Conservation (phyloP, 2,329 filamentous ascomycete species). For the Neopestalotiopsis clavispora region DNA sequence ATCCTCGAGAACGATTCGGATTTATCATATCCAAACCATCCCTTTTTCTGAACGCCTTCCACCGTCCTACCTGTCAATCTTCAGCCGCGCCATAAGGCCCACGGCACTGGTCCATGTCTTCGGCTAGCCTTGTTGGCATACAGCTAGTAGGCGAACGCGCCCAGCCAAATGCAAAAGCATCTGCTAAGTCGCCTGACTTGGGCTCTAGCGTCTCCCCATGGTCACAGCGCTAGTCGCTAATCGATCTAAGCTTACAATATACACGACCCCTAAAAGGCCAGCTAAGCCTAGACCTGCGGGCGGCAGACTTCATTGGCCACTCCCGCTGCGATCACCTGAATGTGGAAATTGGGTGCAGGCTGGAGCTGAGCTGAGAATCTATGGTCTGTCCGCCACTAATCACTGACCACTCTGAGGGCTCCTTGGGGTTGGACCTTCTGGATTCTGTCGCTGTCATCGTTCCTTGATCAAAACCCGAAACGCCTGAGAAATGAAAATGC, state of each 20-base stretch:
- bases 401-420: neutral
- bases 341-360: slow-evolving; percentile 6
- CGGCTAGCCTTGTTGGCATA: slow-evolving; percentile 3
- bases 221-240: slow-evolving; percentile 6
- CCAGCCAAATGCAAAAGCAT: neutral
- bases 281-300: slow-evolving; percentile 2
- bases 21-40: neutral
- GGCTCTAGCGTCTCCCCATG: neutral
- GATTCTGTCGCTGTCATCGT: slow-evolving; percentile 3
- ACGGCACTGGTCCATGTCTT: neutral
- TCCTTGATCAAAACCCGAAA: neutral
- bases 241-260: neutral
- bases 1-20: slow-evolving; percentile 5
- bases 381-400: neutral
- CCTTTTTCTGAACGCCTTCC: slow-evolving; percentile 2
- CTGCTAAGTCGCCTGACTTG: neutral
- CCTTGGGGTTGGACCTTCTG: neutral
- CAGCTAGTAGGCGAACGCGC: slow-evolving; percentile 2
- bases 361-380: slow-evolving; percentile 6
- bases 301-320: slow-evolving; percentile 1
- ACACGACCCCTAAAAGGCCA: slow-evolving; percentile 6
- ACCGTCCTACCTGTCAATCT: neutral
- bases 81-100: neutral
- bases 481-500: slow-evolving; percentile 1
- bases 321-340: neutral